Percentiles rank a stretch among this genome's conserved stretches.
These are phyloP conservation scores for Cryptococcus deneoformans DNA, from an alignment of 1,284 basidiomycete species.

Conservation along the genomic window DNA sequence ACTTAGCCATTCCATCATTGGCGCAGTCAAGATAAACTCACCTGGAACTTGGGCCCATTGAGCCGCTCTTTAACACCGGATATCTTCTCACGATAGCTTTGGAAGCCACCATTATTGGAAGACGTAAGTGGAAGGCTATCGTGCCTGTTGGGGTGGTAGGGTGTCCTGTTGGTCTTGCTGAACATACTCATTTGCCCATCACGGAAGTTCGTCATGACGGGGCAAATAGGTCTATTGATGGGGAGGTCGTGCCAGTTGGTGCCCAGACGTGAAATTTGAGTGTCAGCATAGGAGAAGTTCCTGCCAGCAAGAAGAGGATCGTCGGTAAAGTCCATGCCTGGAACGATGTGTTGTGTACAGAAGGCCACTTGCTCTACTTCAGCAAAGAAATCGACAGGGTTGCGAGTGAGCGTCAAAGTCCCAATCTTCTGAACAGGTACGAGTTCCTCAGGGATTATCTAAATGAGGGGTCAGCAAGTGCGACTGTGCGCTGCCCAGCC, in stretches of 20 bases:
- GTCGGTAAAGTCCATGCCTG: constrained; percentile 74
- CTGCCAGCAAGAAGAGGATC: constrained; percentile 79
- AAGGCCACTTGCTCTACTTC: constrained; percentile 79
- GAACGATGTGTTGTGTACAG: constrained; percentile 75
- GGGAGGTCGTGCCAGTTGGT: constrained; percentile 60
- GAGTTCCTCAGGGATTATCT: constrained; percentile 70
- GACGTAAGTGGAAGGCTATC: constrained; percentile 49
- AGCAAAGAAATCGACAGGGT: constrained; percentile 66
- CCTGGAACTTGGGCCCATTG: constrained; percentile 68
- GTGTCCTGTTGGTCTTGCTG: constrained; percentile 63
- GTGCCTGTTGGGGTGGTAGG: constrained; percentile 63
- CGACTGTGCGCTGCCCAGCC: neutral
- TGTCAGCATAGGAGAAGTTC: constrained; percentile 81
- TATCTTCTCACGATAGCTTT: constrained; percentile 49
- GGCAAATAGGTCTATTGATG: constrained; percentile 77
- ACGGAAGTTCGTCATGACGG: constrained; percentile 68
- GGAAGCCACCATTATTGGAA: constrained; percentile 59
- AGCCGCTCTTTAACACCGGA: constrained; percentile 65
- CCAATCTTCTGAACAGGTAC: constrained; percentile 73
- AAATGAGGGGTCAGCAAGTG: neutral
- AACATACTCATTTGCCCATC: constrained; percentile 65
- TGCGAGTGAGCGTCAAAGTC: constrained; percentile 65
- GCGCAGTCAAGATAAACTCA: constrained; percentile 29
- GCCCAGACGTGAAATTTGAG: constrained; percentile 69
- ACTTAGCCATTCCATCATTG: too few relatives aligned